Evolutionary conservation across 2,329 filamentous ascomycete genomes (phyloP).

Genomic region (Cladosporium sp.): DNA sequence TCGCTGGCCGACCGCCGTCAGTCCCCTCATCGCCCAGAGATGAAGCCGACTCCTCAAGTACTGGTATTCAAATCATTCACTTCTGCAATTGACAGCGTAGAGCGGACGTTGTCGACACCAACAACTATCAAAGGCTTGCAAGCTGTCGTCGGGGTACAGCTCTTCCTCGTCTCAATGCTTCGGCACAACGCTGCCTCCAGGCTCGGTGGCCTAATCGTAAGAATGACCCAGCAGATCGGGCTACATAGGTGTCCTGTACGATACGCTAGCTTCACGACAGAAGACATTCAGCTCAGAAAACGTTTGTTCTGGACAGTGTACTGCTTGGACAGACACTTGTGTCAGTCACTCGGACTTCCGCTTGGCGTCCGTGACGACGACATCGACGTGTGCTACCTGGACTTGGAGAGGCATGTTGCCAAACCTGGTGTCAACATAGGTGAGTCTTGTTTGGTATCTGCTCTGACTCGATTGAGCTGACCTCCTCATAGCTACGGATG

Average conservation of each 20-base stretch:
- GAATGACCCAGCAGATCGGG: constrained; percentile 59
- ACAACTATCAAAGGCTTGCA: constrained; percentile 53
- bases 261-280: constrained; percentile 52
- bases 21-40: constrained; percentile 25
- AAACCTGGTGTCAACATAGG: constrained; percentile 16
- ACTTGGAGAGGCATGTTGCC: constrained; percentile 48
- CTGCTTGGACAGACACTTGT: constrained; percentile 57
- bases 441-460: background rate
- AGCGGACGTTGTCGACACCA: constrained; percentile 50
- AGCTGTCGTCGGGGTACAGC: constrained; percentile 55
- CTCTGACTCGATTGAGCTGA: background rate
- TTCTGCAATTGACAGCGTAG: constrained; percentile 54
- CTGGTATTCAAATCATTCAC: constrained; percentile 54
- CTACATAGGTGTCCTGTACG: constrained; percentile 60
- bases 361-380: constrained; percentile 60
- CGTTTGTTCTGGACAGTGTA: constrained; percentile 62
- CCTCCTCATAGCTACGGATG: constrained; percentile 1
- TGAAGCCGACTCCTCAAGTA: constrained; percentile 42
- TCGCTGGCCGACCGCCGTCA: constrained; percentile 57
- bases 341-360: constrained; percentile 59
- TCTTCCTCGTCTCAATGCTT: constrained; percentile 59
- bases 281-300: constrained; percentile 53
- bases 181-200: constrained; percentile 60
- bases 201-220: constrained; percentile 56
- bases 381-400: constrained; percentile 59